Conservation (phyloP, 495 filamentous ascomycete genomes). For the Aspergillus carlsbadensis region DNA sequence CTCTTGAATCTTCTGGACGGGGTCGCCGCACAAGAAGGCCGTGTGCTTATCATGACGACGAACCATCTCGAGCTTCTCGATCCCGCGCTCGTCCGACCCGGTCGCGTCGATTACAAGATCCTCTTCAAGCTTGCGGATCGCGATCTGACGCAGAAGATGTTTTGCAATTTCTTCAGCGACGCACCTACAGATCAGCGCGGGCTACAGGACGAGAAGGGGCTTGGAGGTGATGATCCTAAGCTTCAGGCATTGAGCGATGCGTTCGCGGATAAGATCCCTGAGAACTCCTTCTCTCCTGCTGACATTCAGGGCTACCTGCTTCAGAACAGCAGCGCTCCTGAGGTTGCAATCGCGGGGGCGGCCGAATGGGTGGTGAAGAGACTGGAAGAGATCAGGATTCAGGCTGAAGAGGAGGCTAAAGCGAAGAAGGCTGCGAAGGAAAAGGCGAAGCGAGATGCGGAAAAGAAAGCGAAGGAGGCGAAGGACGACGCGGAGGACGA, state of each 20-base stretch:
- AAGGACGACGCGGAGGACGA: too few species aligned
- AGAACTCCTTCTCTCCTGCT: slow-evolving; percentile 57
- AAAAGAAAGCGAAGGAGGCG: too few species aligned
- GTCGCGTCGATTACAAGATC: slow-evolving; percentile 58
- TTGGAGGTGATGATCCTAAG: too few species aligned
- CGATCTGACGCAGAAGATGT: slow-evolving; percentile 13
- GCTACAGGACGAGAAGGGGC: too few species aligned
- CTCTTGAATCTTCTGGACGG: slow-evolving; percentile 85
- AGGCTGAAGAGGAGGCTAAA: too few species aligned
- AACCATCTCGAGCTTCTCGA: slow-evolving; percentile 76
- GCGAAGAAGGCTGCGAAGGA: too few species aligned
- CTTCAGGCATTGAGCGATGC: background rate
- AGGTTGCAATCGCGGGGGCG: slow-evolving; percentile 54
- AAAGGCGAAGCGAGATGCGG: too few species aligned
- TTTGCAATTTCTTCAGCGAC: slow-evolving; percentile 55
- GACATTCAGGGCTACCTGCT: slow-evolving; percentile 68
- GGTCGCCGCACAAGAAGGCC: slow-evolving; percentile 76
- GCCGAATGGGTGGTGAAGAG: slow-evolving; percentile 49
- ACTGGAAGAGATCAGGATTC: too few species aligned
- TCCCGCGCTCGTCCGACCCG: slow-evolving; percentile 71
- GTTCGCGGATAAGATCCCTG: slow-evolving; percentile 53
- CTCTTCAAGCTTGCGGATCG: slow-evolving; percentile 61
- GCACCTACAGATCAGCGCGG: background rate
- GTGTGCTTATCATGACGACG: slow-evolving; percentile 81
- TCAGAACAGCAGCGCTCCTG: slow-evolving; percentile 53